Conservation (phyloP, 2,329 filamentous ascomycete genomes). For the Phaeosphaeriaceae sp. region DNA sequence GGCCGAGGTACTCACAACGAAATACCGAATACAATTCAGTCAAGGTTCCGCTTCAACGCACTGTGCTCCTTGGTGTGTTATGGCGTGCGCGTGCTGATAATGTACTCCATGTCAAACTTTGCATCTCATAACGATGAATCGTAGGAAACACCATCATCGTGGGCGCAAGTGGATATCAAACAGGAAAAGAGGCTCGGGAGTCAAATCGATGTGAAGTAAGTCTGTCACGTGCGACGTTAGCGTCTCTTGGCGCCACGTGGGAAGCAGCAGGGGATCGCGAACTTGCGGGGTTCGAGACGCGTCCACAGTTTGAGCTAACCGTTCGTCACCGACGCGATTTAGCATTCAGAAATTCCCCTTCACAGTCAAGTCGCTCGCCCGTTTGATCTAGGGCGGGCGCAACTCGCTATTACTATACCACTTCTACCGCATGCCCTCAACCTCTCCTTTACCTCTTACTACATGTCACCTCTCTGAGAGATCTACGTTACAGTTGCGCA, state of each 20-base stretch:
- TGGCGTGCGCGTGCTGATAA: background rate
- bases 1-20: too few relatives aligned
- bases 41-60: too few relatives aligned
- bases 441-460: background rate
- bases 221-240: too few relatives aligned
- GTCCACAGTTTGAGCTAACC: too few relatives aligned
- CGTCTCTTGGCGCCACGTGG: too few relatives aligned
- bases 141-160: background rate
- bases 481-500: background rate
- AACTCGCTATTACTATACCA: background rate
- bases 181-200: background rate
- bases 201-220: too few relatives aligned
- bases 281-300: background rate
- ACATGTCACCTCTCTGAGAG: background rate
- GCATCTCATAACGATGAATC: background rate
- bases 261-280: too few relatives aligned
- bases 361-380: too few relatives aligned
- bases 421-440: background rate
- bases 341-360: background rate
- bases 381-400: background rate
- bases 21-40: too few relatives aligned
- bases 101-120: too few relatives aligned
- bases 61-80: too few relatives aligned
- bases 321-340: background rate
- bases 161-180: background rate